These are phyloP conservation scores for Hemileccinum impolitum DNA, from an alignment of 768 basidiomycete genomes.

Conservation along the genomic window DNA sequence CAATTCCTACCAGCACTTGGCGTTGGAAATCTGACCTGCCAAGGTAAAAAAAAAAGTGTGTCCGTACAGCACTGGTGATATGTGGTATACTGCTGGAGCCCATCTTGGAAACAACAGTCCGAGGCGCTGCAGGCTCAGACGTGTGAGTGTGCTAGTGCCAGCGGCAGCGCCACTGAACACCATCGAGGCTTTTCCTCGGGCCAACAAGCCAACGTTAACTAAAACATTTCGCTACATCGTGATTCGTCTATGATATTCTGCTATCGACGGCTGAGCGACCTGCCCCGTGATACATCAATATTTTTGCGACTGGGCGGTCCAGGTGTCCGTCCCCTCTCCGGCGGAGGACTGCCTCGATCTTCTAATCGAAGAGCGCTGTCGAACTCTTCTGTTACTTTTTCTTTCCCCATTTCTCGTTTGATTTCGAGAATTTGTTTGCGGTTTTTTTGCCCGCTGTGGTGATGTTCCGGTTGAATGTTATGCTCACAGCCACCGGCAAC, in stretches of 20 bases:
- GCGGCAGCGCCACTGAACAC: no score
- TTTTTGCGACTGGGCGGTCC: constrained; percentile 20
- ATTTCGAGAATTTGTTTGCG: constrained; percentile 6
- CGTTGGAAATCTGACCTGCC: constrained; percentile 9
- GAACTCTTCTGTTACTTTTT: constrained; percentile 5
- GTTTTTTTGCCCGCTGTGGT: constrained; percentile 3
- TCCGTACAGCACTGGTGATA: constrained; percentile 21
- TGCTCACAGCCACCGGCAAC: constrained; percentile 3
- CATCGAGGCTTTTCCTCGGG: neutral
- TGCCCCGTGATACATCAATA: constrained; percentile 15
- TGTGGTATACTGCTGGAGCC: constrained; percentile 13
- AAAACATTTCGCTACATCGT: constrained; percentile 11
- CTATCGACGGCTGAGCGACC: constrained; percentile 23
- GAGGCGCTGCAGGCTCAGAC: constrained; percentile 1
- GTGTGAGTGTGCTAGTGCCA: no score
- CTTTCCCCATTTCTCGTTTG: constrained; percentile 18
- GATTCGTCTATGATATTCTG: constrained; percentile 6
- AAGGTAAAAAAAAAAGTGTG: neutral
- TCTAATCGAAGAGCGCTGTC: constrained; percentile 11
- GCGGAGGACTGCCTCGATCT: constrained; percentile 10
- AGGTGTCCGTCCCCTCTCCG: constrained; percentile 25
- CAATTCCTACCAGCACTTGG: constrained; percentile 51
- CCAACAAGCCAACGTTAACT: neutral
- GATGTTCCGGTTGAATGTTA: constrained; percentile 2
- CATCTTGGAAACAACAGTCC: constrained; percentile 13